Percentiles rank a stretch among this genome's conserved stretches.
phyloP scores from a whole-genome alignment of 1,284 basidiomycete species.

The Cutaneotrichosporon dermatis region DNA sequence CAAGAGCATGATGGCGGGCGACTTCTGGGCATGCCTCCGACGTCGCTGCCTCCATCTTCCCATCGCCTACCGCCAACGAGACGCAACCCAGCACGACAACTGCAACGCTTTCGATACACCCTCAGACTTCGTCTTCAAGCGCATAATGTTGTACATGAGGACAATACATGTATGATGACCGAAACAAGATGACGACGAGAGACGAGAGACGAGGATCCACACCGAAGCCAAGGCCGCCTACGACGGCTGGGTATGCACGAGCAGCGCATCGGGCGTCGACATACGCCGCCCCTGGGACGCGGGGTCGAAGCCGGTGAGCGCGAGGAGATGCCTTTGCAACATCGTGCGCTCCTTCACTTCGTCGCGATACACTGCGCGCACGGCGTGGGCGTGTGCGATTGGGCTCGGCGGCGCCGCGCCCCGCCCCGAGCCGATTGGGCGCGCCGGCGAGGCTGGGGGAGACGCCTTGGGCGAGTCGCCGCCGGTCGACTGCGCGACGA shows the following conservation, averaged over 20 bases:
- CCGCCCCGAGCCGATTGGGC: not conserved
- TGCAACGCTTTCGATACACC: too few relatives aligned
- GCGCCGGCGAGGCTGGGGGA: constrained; percentile 1
- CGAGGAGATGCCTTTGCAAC: constrained; percentile 12
- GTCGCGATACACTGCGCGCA: constrained; percentile 14
- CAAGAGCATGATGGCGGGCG: too few relatives aligned
- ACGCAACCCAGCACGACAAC: too few relatives aligned
- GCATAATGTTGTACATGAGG: too few relatives aligned
- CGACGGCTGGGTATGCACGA: constrained; percentile 1
- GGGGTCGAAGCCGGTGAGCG: constrained; percentile 13
- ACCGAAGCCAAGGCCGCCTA: not conserved
- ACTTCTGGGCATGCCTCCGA: too few relatives aligned
- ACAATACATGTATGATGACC: too few relatives aligned
- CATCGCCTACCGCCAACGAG: too few relatives aligned
- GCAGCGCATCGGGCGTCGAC: constrained; percentile 14
- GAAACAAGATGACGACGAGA: too few relatives aligned
- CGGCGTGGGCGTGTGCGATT: constrained; percentile 3
- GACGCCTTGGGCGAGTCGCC: constrained; percentile 16
- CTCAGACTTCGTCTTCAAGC: too few relatives aligned
- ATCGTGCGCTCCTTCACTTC: constrained; percentile 11
- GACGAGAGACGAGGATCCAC: too few relatives aligned
- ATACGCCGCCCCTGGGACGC: constrained; percentile 8
- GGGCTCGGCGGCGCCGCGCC: not conserved
- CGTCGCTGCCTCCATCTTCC: too few relatives aligned
- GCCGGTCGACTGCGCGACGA: constrained; percentile 17